A percentile compares a stretch with the other conserved stretches of the same genome.
Conservation (phyloP, 2,329 filamentous ascomycete species). For the Beauveria varroae region DNA sequence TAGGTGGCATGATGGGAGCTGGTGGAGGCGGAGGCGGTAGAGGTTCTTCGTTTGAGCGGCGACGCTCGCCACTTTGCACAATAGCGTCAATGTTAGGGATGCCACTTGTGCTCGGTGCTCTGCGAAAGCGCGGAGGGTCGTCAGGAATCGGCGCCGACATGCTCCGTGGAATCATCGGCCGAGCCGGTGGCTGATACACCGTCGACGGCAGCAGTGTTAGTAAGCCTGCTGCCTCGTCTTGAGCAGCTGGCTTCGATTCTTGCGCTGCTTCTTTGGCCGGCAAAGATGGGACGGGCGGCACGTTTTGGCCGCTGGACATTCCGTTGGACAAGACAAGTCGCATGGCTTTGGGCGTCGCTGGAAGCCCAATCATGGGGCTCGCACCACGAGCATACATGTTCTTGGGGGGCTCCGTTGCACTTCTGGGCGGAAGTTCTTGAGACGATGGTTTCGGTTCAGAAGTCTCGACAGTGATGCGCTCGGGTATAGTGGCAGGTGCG, state of each 20-base stretch:
- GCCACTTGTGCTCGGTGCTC: constrained; percentile 29
- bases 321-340: constrained; percentile 61
- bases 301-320: constrained; percentile 17
- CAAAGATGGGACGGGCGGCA: not conserved
- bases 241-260: constrained; percentile 24
- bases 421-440: constrained; percentile 46
- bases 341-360: constrained; percentile 88
- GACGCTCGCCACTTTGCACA: constrained; percentile 27
- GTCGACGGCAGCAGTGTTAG: constrained; percentile 50
- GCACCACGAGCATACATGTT: constrained; percentile 37
- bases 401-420: constrained; percentile 55
- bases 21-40: constrained; percentile 29
- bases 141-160: constrained; percentile 51
- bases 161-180: constrained; percentile 46
- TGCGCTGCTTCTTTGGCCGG: constrained; percentile 16
- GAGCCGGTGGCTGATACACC: constrained; percentile 49
- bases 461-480: constrained; percentile 31
- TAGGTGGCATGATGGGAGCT: constrained; percentile 37
- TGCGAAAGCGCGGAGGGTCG: constrained; percentile 23
- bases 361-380: constrained; percentile 63
- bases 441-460: constrained; percentile 33
- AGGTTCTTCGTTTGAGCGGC: constrained; percentile 42
- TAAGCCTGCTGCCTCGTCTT: constrained; percentile 17
- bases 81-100: constrained; percentile 43
- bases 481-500: constrained; percentile 14